Evolutionary conservation across 768 basidiomycete genomes (phyloP), one percentile per base, ranked within the genome.

Genomic region (Trametes elegans): DNA sequence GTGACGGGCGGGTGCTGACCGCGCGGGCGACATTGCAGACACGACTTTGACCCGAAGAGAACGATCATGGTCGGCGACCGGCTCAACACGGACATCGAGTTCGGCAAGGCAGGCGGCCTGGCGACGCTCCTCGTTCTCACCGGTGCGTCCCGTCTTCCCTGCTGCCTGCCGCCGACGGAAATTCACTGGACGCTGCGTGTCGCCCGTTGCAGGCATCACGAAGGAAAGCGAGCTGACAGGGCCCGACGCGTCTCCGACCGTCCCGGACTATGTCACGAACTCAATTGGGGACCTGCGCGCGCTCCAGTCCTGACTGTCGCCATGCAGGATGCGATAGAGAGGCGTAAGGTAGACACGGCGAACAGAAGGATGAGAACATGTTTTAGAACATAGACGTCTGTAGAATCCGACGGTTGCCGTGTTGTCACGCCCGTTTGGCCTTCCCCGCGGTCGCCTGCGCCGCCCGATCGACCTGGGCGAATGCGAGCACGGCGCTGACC

Each of bases 51-150:
- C 71, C 91, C 91, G 38, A 74, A 79, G 57, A 77, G 85, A 48
- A 94, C 95, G 14, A 84, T 98, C 68, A 98, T 99, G 93, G 78
- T 98, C 40, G 96, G 96, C 36, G 96, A 99, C 73, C 83, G 96
- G 57, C 78, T 99, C 61, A 88, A 91, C 68, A 98, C 97, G 5
- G 96, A 99, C 71, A 98, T 99, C 63, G 72, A 89, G 47, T 99
- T 98, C 65, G 97, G 96, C 45, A 80, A 90, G 67, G 81, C 81
- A 41, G 92, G 93, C 36, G 92, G 92, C 24, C 78, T 97, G 19
- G 70, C 87, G 16, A 98, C 96, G 0, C 76, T 98, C 53, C 84
- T 98, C 36, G 96, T 98, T 52, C 73, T 98, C 62, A 94, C 92
- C n/a, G 94, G 93, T 89, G 66, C 59, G 71, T 62, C 55, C 48